phyloP scores from a whole-genome alignment of 148 eudicot species.

The Hydrangea macrophylla region DNA sequence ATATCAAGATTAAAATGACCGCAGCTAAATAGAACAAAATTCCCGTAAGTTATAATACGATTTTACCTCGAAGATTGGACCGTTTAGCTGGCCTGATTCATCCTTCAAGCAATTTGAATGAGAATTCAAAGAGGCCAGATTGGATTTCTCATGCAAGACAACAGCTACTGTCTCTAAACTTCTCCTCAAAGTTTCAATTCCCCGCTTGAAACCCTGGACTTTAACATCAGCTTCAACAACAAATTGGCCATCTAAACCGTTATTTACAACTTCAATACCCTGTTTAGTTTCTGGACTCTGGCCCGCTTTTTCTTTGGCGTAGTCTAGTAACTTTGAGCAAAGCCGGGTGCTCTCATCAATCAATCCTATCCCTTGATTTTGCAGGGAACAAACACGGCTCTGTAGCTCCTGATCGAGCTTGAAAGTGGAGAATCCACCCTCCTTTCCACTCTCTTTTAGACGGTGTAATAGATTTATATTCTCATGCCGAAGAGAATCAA shows the following conservation, averaged over 20 bases:
- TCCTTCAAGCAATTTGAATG: constrained; percentile 24
- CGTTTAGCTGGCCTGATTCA: constrained; percentile 22
- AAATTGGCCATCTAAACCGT: constrained; percentile 50
- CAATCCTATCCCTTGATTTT: constrained; percentile 56
- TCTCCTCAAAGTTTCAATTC: constrained; percentile 48
- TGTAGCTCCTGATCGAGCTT: constrained; percentile 72
- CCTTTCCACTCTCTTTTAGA: constrained; percentile 47
- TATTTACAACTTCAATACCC: constrained; percentile 19
- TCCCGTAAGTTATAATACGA: too few relatives aligned
- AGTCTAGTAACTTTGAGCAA: constrained; percentile 58
- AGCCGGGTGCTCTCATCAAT: constrained; percentile 56
- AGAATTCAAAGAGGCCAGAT: constrained; percentile 28
- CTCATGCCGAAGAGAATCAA: constrained; percentile 73
- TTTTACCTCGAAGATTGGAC: constrained; percentile 54
- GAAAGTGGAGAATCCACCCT: constrained; percentile 45
- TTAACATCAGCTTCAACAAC: constrained; percentile 69
- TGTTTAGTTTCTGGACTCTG: constrained; percentile 34
- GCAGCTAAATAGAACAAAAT: too few relatives aligned
- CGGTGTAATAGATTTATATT: constrained; percentile 73
- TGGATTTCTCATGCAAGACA: constrained; percentile 53
- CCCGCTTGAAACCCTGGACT: constrained; percentile 73
- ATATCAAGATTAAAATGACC: too few relatives aligned
- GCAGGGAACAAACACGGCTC: constrained; percentile 53
- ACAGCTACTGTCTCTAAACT: constrained; percentile 48
- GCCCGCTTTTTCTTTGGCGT: constrained; percentile 45